These are phyloP conservation scores for Astrothelium subdiscretum DNA, from an alignment of 495 filamentous ascomycete species.

Conservation along the genomic window DNA sequence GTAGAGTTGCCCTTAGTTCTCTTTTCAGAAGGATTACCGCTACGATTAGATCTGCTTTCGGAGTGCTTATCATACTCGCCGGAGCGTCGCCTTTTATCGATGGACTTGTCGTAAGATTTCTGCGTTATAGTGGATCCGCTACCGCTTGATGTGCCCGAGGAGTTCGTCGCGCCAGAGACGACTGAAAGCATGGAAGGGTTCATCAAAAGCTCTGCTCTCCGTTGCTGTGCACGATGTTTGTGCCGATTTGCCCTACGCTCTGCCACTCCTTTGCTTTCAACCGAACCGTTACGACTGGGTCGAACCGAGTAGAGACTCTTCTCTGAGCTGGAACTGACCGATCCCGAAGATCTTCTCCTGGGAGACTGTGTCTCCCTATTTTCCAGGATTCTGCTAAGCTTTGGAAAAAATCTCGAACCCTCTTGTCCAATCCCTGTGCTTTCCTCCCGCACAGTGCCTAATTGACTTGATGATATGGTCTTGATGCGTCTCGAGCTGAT, in stretches of 20 bases:
- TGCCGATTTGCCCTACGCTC: constrained; percentile 7
- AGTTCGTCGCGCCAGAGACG: constrained; percentile 21
- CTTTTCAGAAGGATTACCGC: background rate
- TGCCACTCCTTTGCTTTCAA: constrained; percentile 12
- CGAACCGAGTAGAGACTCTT: constrained; percentile 3
- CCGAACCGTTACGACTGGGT: constrained; percentile 3
- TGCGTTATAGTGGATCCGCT: constrained; percentile 31
- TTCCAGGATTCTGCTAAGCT: constrained; percentile 26
- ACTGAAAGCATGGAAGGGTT: constrained; percentile 28
- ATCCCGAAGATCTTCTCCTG: constrained; percentile 15
- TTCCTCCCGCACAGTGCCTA: background rate
- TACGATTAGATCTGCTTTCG: background rate
- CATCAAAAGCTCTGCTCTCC: constrained; percentile 15
- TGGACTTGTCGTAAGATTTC: constrained; percentile 20
- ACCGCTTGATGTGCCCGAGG: constrained; percentile 24
- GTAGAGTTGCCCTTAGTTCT: background rate
- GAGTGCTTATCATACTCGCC: constrained; percentile 1
- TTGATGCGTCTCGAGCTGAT: background rate
- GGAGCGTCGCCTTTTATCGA: constrained; percentile 4
- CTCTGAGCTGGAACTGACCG: constrained; percentile 4
- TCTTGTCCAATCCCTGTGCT: background rate
- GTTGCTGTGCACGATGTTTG: constrained; percentile 7
- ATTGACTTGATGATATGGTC: background rate
- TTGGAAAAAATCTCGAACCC: constrained; percentile 20
- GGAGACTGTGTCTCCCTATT: constrained; percentile 12